Evolutionary conservation across 2,329 filamentous ascomycete species (phyloP), one percentile per base, ranked within the genome.

Genomic region (Talaromyces sp.): DNA sequence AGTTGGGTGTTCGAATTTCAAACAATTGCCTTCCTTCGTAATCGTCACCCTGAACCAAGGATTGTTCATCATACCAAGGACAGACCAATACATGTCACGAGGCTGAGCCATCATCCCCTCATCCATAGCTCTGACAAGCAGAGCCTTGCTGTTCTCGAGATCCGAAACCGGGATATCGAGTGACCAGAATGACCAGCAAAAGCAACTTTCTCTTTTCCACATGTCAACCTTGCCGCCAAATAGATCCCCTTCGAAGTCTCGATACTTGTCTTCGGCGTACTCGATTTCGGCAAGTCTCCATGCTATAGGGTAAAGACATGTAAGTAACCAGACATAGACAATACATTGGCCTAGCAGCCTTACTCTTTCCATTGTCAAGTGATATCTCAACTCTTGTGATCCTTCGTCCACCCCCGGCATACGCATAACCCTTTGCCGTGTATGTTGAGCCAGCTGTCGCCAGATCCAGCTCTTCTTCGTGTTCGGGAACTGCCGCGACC

Each of bases 31-130:
- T 54, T 92, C 86, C 51, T 86, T 86, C 47, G 85, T 83, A 49
- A 97, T 88, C 2, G 86, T 84, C 1, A 97, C 82, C 4, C 92
- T 82, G 70, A 88, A 97, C 92, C 92, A 97, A 0, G 90, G 89
- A 64, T 96, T 96, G 74, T 96, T 96, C 92, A 97, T 96, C 92
- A 97, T 97, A 0, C 92, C 91, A 35, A 96, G 76, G 2, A 96
- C 91, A 55, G 86, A 91, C 92, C 92, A 97, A 75, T 96, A 96
- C 90, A 96, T 94, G 65, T 97, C 92, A 56, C 90, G 82, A 4
- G 92, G 92, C 69, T 96, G 91, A 0, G 90, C 78, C 71, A 89
- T 90, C 84, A 96, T 87, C 49, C 87, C 83, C 60, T 96, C 92
- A 62, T 97, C 92, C 91, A 96, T 96, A 4, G 87, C 88, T 40